These are phyloP conservation scores for Hordeum pubiflorum DNA, from an alignment of 202 grass and related monocot species.

Conservation along the genomic window DNA sequence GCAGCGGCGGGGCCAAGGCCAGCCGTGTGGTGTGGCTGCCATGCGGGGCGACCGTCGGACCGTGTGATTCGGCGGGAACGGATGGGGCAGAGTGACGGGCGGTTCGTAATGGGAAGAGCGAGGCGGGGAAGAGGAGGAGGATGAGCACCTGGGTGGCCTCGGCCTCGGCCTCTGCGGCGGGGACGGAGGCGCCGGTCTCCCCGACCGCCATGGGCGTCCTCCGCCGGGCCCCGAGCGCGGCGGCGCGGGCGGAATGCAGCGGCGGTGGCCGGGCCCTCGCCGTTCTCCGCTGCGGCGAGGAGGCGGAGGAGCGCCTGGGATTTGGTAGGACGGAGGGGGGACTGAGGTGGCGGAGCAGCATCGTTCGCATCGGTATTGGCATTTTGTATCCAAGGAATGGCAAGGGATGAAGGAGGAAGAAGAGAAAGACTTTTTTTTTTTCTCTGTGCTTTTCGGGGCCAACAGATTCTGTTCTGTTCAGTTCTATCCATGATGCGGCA, in stretches of 20 bases:
- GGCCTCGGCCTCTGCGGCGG: not conserved
- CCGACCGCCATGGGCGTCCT: conserved; percentile 15
- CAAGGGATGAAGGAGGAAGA: no score
- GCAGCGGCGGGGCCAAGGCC: not conserved
- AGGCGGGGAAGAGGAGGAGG: not conserved
- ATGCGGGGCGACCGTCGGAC: not conserved
- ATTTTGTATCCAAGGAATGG: not conserved
- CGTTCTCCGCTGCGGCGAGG: not conserved
- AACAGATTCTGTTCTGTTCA: not conserved
- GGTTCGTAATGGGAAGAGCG: not conserved
- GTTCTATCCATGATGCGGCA: not conserved
- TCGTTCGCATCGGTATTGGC: conserved; percentile 23
- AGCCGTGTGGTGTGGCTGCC: not conserved
- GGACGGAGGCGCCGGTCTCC: not conserved
- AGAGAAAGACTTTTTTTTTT: not conserved
- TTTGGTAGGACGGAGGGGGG: not conserved
- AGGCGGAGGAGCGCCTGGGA: not conserved
- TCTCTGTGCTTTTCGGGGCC: not conserved
- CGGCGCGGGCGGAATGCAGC: conserved; percentile 10
- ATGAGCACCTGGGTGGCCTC: conserved; percentile 23
- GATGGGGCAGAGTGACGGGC: not conserved
- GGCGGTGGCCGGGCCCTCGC: not conserved
- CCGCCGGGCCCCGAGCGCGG: not conserved
- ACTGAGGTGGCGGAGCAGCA: not conserved
- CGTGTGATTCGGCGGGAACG: not conserved